A percentile compares a stretch with the other conserved stretches of the same genome.
These are phyloP conservation scores for Astrothelium subdiscretum DNA, from an alignment of 495 filamentous ascomycete genomes.

Conservation along the genomic window DNA sequence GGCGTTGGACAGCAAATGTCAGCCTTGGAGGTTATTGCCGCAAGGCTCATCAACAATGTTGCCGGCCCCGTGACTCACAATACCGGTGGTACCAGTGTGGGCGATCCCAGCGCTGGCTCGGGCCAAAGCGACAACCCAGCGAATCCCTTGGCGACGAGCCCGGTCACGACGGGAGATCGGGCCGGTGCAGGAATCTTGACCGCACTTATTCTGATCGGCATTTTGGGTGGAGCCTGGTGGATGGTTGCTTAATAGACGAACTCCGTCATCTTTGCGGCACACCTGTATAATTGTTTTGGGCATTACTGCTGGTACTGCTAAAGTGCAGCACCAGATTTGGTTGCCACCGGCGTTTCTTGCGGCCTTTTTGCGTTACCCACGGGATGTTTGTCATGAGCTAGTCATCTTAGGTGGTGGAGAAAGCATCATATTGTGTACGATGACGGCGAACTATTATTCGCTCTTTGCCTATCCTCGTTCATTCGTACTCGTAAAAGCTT, in stretches of 20 bases:
- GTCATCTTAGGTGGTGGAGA: neutral
- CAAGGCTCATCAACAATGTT: constrained; percentile 37
- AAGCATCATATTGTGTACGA: neutral
- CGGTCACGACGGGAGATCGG: constrained; percentile 28
- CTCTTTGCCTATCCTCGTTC: neutral
- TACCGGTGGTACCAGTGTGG: constrained; percentile 26
- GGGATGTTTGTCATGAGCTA: neutral
- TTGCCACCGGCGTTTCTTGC: neutral
- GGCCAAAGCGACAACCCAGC: constrained; percentile 3
- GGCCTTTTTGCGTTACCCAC: neutral
- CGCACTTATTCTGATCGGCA: constrained; percentile 20
- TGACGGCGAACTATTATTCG: neutral
- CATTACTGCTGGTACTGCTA: neutral
- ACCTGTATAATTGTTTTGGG: neutral
- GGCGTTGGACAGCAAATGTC: constrained; percentile 50
- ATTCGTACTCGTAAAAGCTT: neutral
- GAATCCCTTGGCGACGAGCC: constrained; percentile 12
- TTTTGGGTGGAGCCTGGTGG: constrained; percentile 28
- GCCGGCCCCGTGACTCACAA: constrained; percentile 24
- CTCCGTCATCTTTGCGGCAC: neutral
- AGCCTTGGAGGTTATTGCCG: constrained; percentile 45
- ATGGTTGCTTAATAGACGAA: constrained; percentile 20
- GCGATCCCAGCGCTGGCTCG: constrained; percentile 26
- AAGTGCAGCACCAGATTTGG: neutral
- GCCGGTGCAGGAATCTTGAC: constrained; percentile 31